Evolutionary conservation across 768 basidiomycete genomes (phyloP).

Genomic region (Suillus decipiens): DNA sequence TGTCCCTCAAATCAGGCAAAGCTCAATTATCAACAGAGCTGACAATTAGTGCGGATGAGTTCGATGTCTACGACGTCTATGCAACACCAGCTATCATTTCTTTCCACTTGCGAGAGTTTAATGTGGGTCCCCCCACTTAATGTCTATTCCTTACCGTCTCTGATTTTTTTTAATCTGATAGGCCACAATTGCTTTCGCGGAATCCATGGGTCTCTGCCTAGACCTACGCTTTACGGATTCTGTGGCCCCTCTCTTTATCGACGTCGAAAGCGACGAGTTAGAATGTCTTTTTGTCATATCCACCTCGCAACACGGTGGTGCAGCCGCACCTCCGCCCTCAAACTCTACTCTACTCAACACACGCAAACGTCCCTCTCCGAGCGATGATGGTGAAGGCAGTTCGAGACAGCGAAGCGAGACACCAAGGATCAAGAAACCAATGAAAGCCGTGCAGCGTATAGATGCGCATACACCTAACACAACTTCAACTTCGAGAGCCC

Average conservation of each 20-base stretch:
- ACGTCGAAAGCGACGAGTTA: slow-evolving; percentile 66
- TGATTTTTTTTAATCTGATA: slow-evolving; percentile 28
- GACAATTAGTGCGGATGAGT: slow-evolving; percentile 75
- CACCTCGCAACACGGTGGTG: slow-evolving; percentile 59
- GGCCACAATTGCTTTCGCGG: slow-evolving; percentile 82
- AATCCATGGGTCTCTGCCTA: slow-evolving; percentile 63
- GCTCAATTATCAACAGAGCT: slow-evolving; percentile 75
- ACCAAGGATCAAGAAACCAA: slow-evolving; percentile 41
- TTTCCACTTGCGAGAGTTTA: slow-evolving; percentile 85
- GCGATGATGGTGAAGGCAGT: slow-evolving; percentile 25
- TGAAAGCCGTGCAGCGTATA: slow-evolving; percentile 36
- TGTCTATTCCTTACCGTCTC: neutral
- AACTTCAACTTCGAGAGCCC: slow-evolving; percentile 14
- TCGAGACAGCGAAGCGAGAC: slow-evolving; percentile 33
- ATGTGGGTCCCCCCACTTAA: slow-evolving; percentile 42
- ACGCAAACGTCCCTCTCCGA: slow-evolving; percentile 25
- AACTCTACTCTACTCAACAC: slow-evolving; percentile 14
- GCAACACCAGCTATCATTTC: slow-evolving; percentile 65
- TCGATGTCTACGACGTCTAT: slow-evolving; percentile 72
- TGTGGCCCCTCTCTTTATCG: slow-evolving; percentile 72
- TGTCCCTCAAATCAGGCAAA: slow-evolving; percentile 42
- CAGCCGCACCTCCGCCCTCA: slow-evolving; percentile 14
- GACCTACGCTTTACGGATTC: slow-evolving; percentile 79
- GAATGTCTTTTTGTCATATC: slow-evolving; percentile 78
- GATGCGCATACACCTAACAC: slow-evolving; percentile 18